Evolutionary conservation across 2,329 filamentous ascomycete genomes (phyloP), one percentile per base, ranked within the genome.

Genomic region (Reticulascus tulasneorum): DNA sequence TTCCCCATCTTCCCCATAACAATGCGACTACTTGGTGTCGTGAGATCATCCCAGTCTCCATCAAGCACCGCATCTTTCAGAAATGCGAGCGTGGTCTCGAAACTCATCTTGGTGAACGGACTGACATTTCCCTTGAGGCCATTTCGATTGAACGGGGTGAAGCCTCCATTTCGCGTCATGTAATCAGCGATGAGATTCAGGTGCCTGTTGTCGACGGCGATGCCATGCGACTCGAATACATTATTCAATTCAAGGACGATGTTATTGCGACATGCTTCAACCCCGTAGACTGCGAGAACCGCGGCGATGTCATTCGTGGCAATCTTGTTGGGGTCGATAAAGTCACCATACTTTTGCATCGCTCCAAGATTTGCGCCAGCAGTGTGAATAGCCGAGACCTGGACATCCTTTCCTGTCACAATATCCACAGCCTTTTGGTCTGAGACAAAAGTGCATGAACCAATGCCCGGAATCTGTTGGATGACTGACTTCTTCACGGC

Each of bases 41-140:
- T 79, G 42, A 98, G 68, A 52, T 93, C 85, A 60, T 98, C 93
- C 73, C 80, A 87, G 60, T 97, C 93, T 32, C 86, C 82, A 54
- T 94, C 88, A 39, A 94, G 69, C 18, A 96, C 84, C 2, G 93
- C 90, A 56, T 97, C 93, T 60, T 86, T 90, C 53, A 98, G 72
- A 70, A 96, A 96, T 1, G 85, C 83, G 24, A 97, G 77, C 3
- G 93, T 98, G 5, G 93, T 98, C 75, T 98, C 93, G 66, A 97
- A 98, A 60, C 87, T 94, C 91, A 97, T 97, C 75, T 97, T 97
- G 64, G 93, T 91, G 51, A 98, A 91, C 0, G 93, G 89, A 48
- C 83, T 90, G 19, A 91, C 83, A 53, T 87, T 90, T 47, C 86
- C 82, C 55, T 80, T 82, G 42, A 98, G 70, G 2, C 91, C 93